Evolutionary conservation across 306 rosid species (phyloP).

Genomic region (Prunus fruticosa): DNA sequence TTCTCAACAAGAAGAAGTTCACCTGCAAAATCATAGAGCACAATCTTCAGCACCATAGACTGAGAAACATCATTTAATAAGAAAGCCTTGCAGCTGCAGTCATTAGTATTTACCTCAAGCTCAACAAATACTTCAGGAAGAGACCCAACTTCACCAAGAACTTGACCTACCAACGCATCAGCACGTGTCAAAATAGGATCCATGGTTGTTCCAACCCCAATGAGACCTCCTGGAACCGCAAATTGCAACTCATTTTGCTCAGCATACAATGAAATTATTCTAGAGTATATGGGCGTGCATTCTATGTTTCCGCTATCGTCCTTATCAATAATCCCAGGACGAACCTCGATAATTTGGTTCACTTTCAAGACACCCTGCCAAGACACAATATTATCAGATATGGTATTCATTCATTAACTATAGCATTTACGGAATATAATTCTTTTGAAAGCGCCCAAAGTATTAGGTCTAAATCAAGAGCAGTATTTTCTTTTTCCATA

Average conservation of each 20-base stretch:
- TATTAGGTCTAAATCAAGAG: neutral
- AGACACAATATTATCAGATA: constrained; percentile 20
- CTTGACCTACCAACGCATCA: constrained; percentile 94
- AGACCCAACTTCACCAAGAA: constrained; percentile 94
- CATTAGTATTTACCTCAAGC: constrained; percentile 61
- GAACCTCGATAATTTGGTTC: constrained; percentile 90
- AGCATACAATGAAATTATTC: constrained; percentile 83
- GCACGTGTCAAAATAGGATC: constrained; percentile 95
- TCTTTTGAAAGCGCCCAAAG: too few relatives aligned
- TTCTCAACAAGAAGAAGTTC: constrained; percentile 19
- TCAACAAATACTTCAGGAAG: constrained; percentile 84
- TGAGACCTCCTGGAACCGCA: constrained; percentile 92
- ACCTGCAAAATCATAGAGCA: constrained; percentile 51
- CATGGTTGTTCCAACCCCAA: constrained; percentile 94
- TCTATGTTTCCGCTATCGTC: constrained; percentile 81
- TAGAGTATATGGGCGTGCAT: constrained; percentile 91
- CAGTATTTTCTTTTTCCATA: neutral
- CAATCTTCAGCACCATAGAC: neutral
- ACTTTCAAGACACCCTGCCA: constrained; percentile 86
- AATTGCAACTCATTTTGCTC: constrained; percentile 91
- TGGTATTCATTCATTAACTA: neutral
- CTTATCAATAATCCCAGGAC: constrained; percentile 89
- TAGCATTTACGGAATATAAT: too few relatives aligned
- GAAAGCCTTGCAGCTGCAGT: neutral
- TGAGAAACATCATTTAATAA: neutral